Percentiles rank a stretch among this genome's conserved stretches.
Conservation (phyloP, 2,329 filamentous ascomycete genomes). For the Arthrobotrys entomopaga region DNA sequence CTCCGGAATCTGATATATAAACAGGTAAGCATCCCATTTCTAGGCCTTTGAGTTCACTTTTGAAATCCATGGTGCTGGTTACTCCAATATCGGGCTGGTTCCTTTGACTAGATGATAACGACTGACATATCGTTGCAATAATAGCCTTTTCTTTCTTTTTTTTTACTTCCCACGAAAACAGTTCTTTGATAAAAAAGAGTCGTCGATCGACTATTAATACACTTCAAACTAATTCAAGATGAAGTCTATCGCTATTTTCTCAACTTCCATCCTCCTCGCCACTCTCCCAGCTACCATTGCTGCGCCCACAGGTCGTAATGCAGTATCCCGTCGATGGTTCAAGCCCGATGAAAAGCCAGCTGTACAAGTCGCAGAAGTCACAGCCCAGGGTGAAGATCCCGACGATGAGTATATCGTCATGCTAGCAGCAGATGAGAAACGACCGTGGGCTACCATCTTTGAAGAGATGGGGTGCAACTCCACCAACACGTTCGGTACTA, state of each 20-base stretch:
- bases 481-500: conserved; percentile 59
- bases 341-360: conserved; percentile 21
- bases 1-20: conserved; percentile 38
- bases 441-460: conserved; percentile 56
- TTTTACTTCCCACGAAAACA: neutral
- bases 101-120: conserved; percentile 4
- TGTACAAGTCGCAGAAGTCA: conserved; percentile 15
- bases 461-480: conserved; percentile 56
- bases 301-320: conserved; percentile 33
- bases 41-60: conserved; percentile 14
- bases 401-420: conserved; percentile 57
- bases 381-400: conserved; percentile 23
- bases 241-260: conserved; percentile 50
- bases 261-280: conserved; percentile 41
- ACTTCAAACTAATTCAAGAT: conserved; percentile 39
- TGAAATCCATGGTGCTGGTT: conserved; percentile 23
- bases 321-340: conserved; percentile 40
- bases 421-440: conserved; percentile 56
- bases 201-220: conserved; percentile 44
- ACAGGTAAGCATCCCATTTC: conserved; percentile 35
- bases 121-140: conserved; percentile 12
- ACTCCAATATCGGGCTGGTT: conserved; percentile 24
- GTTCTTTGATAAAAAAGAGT: conserved; percentile 21
- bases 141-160: conserved; percentile 10
- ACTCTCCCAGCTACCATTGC: conserved; percentile 35